Evolutionary conservation across 768 basidiomycete genomes (phyloP), one percentile per base, ranked within the genome.

Genomic region (Kondoa malvinella): DNA sequence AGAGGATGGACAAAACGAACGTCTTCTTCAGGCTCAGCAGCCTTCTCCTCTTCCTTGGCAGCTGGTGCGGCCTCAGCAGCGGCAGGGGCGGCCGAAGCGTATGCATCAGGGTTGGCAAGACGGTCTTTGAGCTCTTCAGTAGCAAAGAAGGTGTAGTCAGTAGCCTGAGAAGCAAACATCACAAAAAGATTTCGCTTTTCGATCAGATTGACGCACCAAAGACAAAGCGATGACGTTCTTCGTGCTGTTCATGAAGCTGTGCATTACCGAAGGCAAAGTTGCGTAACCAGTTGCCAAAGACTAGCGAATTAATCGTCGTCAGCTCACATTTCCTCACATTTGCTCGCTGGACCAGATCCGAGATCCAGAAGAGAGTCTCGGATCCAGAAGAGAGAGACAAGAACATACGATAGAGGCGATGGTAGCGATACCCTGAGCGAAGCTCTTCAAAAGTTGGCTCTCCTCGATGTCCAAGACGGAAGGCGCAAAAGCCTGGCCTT

Each of bases 31-130:
- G 50, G 25, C 50, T 14, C 14, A 56, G 14, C 14, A 56, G 14
- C 76, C 71, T 84, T 85, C 79, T 86, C 85, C 80, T 88, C 83
- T 78, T 87, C 83, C 65, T 79, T 69, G 57, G 83, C 81, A 63
- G 81, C 79, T 33, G 84, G 81, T 57, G 84, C 80, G 31, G 79
- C 84, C 62, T 83, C 81, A 66, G 74, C 83, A 61, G 78, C 83
- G 65, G 81, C 84, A 70, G 82, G 83, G 65, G 86, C 86, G 40
- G 87, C 88, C 69, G 80, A 86, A 66, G 88, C 91, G 75, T 94
- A 99, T n/a, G 92, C 94, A 66, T 95, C 92, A 63, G 95, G 94
- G 83, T 97, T 95, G 76, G 86, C 95, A 74, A 97, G 86, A 81
- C 87, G 89, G 76, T 88, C 94, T 83, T 95, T 96, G 80, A 87